Evolutionary conservation across 2,329 filamentous ascomycete genomes (phyloP), one percentile per base, ranked within the genome.

Genomic region (Massarina eburnea): DNA sequence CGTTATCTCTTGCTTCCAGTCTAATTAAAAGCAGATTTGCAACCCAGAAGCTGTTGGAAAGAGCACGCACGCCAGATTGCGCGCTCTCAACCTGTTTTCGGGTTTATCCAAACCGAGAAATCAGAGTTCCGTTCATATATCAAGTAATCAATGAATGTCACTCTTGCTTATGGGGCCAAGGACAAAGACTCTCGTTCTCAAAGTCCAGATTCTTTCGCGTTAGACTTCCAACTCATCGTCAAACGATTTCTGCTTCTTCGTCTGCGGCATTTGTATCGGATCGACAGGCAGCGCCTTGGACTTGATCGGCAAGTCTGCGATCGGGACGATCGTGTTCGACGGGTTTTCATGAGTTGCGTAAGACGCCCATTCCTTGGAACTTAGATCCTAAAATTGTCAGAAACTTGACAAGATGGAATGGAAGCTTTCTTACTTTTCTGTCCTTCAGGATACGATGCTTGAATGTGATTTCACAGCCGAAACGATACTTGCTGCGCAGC

Each of bases 401-500:
- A 3, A 24, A 15, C 18, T 35, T 19, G 15, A 33, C 17, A 8
- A 4, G 19, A 5, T 8, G 26, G 35, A 10, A 8, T 15, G 9
- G n/a, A 2, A 20, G 8, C 14, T 8, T 17, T 5, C 45, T 26
- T 22, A 48, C 46, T 41, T 33, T 37, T 2, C 17, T 38, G 8
- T 37, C 10, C 1, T 9, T 19, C 17, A 29, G n/a, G 9, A 40
- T 12, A 15, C 37, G 39, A 26, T 44, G 17, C 32, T 29, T 21
- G 15, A 33, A 48, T 9, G 41, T 39, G n/a, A 21, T 38, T n/a
- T 43, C 32, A 26, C 46, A 48, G 3, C 37, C 46, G 15, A 41
- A 48, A 8, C 15, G 27, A 14, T 48, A 48, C 38, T 48, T 48
- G 7, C 39, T 43, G 10, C 46, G 38, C 14, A 48, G 18, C 41